Evolutionary conservation across 75 land plant genomes (phyloP).

Genomic region (Chamaecyparis obtusa): DNA sequence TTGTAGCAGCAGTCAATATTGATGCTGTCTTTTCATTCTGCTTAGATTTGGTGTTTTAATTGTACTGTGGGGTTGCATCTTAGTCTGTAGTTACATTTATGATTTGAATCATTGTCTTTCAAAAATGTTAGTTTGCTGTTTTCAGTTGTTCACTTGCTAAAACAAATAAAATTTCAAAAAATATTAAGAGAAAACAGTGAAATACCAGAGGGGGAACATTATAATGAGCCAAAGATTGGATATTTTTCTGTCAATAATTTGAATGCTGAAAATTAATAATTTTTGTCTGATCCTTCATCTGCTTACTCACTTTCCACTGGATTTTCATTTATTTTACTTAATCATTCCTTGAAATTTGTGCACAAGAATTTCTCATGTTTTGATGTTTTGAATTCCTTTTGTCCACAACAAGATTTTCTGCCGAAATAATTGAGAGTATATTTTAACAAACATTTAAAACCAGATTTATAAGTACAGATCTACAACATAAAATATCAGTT

Average conservation of each 20-base stretch:
- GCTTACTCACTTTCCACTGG: background rate
- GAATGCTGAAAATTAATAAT: background rate
- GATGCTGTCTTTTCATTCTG: too few species aligned
- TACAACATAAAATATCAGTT: background rate
- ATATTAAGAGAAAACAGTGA: too few species aligned
- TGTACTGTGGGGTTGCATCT: too few species aligned
- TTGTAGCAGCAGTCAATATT: too few species aligned
- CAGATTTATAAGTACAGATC: background rate
- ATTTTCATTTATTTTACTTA: background rate
- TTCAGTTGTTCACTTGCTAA: too few species aligned
- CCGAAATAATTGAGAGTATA: background rate
- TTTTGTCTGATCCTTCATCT: background rate
- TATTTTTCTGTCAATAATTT: background rate
- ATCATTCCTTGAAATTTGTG: background rate
- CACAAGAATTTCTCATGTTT: background rate
- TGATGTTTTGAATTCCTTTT: background rate
- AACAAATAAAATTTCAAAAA: too few species aligned
- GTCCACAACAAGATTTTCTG: background rate
- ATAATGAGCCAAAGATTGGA: background rate
- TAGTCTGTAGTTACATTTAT: too few species aligned
- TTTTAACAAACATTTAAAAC: background rate
- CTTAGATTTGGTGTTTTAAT: too few species aligned
- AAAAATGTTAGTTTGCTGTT: too few species aligned
- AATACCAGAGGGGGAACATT: too few species aligned
- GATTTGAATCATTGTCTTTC: too few species aligned